Evolutionary conservation across 2,329 filamentous ascomycete genomes (phyloP).

Genomic region (Penicillium sp.): DNA sequence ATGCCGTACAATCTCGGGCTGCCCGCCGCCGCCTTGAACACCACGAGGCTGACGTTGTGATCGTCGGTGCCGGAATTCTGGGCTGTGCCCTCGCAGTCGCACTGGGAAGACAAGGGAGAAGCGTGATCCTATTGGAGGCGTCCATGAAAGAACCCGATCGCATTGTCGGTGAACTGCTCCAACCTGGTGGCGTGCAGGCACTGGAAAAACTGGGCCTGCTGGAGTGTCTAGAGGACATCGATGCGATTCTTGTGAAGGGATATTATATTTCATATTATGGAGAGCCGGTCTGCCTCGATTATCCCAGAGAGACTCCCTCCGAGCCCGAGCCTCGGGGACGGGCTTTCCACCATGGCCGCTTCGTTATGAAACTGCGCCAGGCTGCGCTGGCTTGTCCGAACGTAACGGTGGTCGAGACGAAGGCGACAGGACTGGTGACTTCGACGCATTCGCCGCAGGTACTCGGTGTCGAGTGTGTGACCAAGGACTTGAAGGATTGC

Average conservation of each 20-base stretch:
- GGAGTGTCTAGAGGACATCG: constrained; percentile 84
- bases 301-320: constrained; percentile 61
- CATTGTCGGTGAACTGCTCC: constrained; percentile 92
- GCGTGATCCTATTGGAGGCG: constrained; percentile 83
- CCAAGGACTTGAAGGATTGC: constrained; percentile 64
- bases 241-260: constrained; percentile 76
- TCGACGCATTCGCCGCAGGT: constrained; percentile 66
- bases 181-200: constrained; percentile 84
- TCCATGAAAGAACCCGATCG: constrained; percentile 90
- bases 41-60: constrained; percentile 75
- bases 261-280: constrained; percentile 86
- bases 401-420: constrained; percentile 88
- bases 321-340: constrained; percentile 66
- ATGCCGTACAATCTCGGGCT: constrained; percentile 25
- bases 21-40: constrained; percentile 53
- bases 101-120: constrained; percentile 83
- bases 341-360: constrained; percentile 90
- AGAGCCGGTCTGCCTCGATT: constrained; percentile 71
- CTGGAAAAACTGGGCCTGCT: constrained; percentile 76
- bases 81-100: constrained; percentile 84
- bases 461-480: constrained; percentile 76
- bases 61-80: constrained; percentile 87
- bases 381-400: constrained; percentile 75
- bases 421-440: constrained; percentile 72
- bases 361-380: constrained; percentile 77